phyloP scores from a whole-genome alignment of 1,284 basidiomycete genomes.

The Singerocomus rubriflavus region DNA sequence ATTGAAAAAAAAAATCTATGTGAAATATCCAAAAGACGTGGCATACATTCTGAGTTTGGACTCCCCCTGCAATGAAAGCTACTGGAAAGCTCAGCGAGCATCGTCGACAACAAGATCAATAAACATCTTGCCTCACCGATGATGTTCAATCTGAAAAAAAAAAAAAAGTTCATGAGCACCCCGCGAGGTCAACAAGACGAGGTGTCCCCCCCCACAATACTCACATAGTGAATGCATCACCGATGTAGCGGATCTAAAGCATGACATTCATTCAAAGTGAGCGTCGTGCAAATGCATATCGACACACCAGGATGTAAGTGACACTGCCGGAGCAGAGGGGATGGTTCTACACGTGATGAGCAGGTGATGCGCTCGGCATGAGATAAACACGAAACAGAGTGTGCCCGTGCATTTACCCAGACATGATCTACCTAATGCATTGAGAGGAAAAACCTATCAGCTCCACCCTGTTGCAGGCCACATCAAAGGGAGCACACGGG shows the following conservation, averaged over 20 bases:
- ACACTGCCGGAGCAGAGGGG: conserved; percentile 8
- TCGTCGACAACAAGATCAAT: neutral
- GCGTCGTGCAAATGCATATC: neutral
- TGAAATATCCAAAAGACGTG: neutral
- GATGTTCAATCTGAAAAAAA: conserved; percentile 15
- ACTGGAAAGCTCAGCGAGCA: neutral
- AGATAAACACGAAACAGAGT: neutral
- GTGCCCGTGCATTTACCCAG: conserved; percentile 13
- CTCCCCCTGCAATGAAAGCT: conserved; percentile 17
- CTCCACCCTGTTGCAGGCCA: too few relatives aligned
- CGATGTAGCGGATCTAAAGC: conserved; percentile 23
- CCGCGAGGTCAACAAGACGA: too few relatives aligned
- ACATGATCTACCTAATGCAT: conserved; percentile 14
- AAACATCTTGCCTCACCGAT: conserved; percentile 2
- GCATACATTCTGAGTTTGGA: conserved; percentile 12
- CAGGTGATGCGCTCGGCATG: neutral
- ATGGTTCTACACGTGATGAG: neutral
- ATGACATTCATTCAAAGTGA: too few relatives aligned
- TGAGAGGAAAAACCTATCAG: neutral
- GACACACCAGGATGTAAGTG: conserved; percentile 16
- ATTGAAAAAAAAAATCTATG: neutral
- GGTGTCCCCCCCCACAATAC: neutral
- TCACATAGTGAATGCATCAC: conserved; percentile 22
- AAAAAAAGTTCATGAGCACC: too few relatives aligned
- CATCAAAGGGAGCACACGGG: neutral